Base-by-base conservation (phyloP, 768 basidiomycete species). In the Arthromyces matolae region DNA sequence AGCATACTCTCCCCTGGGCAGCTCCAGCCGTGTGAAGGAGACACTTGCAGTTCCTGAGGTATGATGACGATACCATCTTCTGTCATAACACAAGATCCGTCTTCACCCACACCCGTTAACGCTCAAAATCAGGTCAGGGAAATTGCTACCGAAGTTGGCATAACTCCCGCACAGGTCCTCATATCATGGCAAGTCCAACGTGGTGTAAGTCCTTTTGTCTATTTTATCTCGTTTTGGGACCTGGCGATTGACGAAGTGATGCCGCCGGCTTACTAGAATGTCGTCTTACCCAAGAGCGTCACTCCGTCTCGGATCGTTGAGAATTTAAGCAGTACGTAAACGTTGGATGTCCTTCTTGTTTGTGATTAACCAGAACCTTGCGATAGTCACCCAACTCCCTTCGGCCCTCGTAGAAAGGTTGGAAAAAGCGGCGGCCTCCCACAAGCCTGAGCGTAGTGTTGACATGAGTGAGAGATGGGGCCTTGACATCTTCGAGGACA, bases 141-240 rank as follows among this genome's bases (percentile, higher is more conserved):
- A 32, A 79, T 86, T 49, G 83, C 86, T 13, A 57, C 72, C 45
- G 73, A 80, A 51, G 74, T 87, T 45, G 76, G 77, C 3, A 80
- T 89, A 44, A 86, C 84, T 3, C 86, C 86, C 18, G 86, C 86
- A 3, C 84, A 87, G 58, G 83, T 82, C 22, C 70, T 86, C 42
- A 79, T 88, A 57, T 83, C 80, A 1, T 89, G 88, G 87, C 80
- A 83, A 57, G 74, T 87, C 40, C 86, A 86, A 64, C 80, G 85
- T 18, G 86, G 88, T 8, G 83, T 86, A 60, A 35, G 80, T 71
- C 14, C 44, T 16, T 37, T n/a, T n/a, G 5, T 4, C 19, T 38
- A 12, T 22, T 13, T 24, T 16, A 12, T 40, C 24, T 31, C 19
- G 6, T 42, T 35, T 22, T 19, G 32, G 35, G 16, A 5, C 3